phyloP scores from a whole-genome alignment of 768 basidiomycete species.

The Tubosaeta brunneosetosa region DNA sequence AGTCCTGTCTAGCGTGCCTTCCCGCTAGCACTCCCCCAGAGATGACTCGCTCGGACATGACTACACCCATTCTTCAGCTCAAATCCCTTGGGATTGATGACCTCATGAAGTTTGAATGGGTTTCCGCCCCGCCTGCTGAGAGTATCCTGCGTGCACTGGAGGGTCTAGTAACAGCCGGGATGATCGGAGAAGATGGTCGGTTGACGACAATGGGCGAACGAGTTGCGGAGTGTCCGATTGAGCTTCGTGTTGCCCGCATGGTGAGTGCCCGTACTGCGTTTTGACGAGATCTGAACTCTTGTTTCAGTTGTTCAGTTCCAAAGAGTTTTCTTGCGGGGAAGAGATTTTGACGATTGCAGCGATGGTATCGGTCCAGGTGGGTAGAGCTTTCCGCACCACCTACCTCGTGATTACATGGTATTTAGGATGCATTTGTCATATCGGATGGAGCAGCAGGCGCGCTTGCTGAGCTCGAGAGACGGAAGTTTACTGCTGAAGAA shows the following conservation, averaged over 20 bases:
- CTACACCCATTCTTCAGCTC: constrained; percentile 86
- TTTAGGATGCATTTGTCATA: constrained; percentile 84
- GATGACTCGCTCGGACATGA: constrained; percentile 86
- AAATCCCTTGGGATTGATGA: constrained; percentile 95
- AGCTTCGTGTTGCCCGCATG: constrained; percentile 91
- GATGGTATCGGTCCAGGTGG: constrained; percentile 87
- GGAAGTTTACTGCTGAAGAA: constrained; percentile 98
- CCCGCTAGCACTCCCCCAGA: constrained; percentile 78
- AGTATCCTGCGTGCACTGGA: constrained; percentile 84
- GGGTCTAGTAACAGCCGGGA: constrained; percentile 71
- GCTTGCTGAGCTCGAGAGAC: constrained; percentile 82
- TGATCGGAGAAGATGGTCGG: constrained; percentile 78
- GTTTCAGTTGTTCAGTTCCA: constrained; percentile 76
- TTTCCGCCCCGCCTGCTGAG: constrained; percentile 82
- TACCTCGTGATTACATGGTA: neutral
- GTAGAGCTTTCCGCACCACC: neutral
- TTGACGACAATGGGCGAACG: constrained; percentile 74
- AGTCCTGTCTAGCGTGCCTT: constrained; percentile 54
- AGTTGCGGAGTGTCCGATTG: constrained; percentile 92
- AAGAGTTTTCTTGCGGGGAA: constrained; percentile 85
- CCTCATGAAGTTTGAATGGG: constrained; percentile 94
- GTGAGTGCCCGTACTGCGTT: constrained; percentile 39
- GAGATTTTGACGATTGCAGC: constrained; percentile 95
- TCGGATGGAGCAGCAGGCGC: constrained; percentile 83
- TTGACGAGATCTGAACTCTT: constrained; percentile 1